phyloP scores from a whole-genome alignment of 495 filamentous ascomycete species.

The Annulohypoxylon stygium region DNA sequence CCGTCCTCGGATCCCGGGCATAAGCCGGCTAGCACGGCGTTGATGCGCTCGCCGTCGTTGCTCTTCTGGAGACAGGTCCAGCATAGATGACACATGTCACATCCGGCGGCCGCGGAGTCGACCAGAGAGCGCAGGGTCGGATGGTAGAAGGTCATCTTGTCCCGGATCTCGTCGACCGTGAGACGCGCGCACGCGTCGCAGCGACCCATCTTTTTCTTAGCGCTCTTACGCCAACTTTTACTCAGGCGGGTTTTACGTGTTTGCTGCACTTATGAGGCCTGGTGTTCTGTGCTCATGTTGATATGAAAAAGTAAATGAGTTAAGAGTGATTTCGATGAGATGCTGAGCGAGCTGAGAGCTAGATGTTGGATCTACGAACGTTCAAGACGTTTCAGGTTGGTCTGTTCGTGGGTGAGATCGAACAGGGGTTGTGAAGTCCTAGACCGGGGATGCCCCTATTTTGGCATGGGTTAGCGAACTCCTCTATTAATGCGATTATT shows the following conservation, averaged over 20 bases:
- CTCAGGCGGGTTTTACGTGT: background rate
- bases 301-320: no score
- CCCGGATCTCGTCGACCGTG: conserved; percentile 21
- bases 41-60: background rate
- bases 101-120: conserved; percentile 32
- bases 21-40: conserved; percentile 31
- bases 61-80: conserved; percentile 20
- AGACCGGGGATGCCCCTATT: no score
- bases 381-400: no score
- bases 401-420: no score
- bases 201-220: conserved; percentile 28
- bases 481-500: no score
- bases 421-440: no score
- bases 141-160: conserved; percentile 9
- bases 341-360: no score
- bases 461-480: no score
- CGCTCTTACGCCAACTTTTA: background rate
- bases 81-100: conserved; percentile 34
- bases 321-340: no score
- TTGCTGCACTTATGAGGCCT: no score
- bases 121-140: conserved; percentile 35
- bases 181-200: conserved; percentile 30
- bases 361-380: no score
- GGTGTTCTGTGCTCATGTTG: no score
- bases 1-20: background rate